Base-by-base conservation (phyloP, 2,329 filamentous ascomycete species). In the Sarocladium oryzae region DNA sequence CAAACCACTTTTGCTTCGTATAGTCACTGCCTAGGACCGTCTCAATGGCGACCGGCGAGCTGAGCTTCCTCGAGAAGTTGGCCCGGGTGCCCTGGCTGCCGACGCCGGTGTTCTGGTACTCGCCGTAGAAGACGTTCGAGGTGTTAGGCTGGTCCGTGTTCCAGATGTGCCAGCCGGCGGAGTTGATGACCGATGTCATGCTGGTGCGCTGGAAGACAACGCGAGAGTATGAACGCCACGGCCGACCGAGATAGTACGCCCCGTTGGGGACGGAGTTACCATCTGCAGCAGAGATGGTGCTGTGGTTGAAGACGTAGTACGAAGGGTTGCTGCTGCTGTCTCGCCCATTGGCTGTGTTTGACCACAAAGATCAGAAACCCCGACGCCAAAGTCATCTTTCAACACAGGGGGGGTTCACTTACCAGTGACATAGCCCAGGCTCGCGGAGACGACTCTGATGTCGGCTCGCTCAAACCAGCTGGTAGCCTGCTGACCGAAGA, bases 121-220 rank as follows among this genome's bases (percentile, higher is more conserved):
- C 83, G 9, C 66, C 77, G 55, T 78, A 85, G 23, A 69, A 63
- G 1, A 84, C 76, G 38, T 78, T 66, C 30, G 68, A 69, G 1
- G 77, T 81, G 32, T 72, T 69, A n/a, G 69, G 60, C 38, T 74
- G 67, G 2, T 67, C 68, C 2, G 57, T 65, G 52, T 72, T 73
- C 82, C 82, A 86, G 24, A 68, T 60, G 2, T 58, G 62, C 82
- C 83, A 86, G 0, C 82, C 83, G 0, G 74, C 74, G 2, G 69
- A 53, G 57, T 84, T 83, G 58, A 86, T 74, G 18, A 85, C 78
- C 21, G 67, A 64, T 8, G 69, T 71, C 64, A 86, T 67, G 28
- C 60, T 60, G 0, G 76, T 77, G 49, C 70, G 59, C 56, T 78
- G 73, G 62, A 75, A 75, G 4, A 74, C 69, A 6, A 77, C 74